Evolutionary conservation across 208 protist species (phyloP).

Genomic region (Blastocrithidia nonstop): DNA sequence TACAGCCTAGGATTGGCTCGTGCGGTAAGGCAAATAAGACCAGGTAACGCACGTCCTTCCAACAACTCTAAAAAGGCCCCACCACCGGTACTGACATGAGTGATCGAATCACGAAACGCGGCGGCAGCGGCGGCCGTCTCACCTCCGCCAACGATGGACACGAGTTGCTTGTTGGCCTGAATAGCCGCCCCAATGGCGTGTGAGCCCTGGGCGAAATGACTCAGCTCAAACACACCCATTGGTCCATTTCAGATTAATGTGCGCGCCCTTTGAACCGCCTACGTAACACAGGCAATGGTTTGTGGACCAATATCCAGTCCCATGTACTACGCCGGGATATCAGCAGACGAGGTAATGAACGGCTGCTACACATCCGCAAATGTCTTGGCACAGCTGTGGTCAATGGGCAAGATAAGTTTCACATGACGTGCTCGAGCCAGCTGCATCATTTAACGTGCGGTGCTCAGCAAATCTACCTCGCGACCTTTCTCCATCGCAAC

Average conservation of each 20-base stretch:
- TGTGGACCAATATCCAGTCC: slow-evolving; percentile 96
- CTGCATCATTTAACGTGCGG: slow-evolving; percentile 55
- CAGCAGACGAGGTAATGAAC: slow-evolving; percentile 43
- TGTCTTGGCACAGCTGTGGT: slow-evolving; percentile 92
- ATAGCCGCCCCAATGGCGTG: slow-evolving; percentile 62
- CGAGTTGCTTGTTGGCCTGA: slow-evolving; percentile 40
- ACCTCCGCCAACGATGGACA: slow-evolving; percentile 95
- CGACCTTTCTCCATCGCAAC: slow-evolving; percentile 65
- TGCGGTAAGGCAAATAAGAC: slow-evolving; percentile 83
- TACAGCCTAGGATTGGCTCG: slow-evolving; percentile 61
- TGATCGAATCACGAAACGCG: slow-evolving; percentile 77
- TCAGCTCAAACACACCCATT: slow-evolving; percentile 97
- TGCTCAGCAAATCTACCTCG: slow-evolving; percentile 61
- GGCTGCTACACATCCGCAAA: slow-evolving; percentile 81
- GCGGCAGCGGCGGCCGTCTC: slow-evolving; percentile 94
- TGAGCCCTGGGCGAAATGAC: slow-evolving; percentile 87
- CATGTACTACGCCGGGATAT: slow-evolving; percentile 83
- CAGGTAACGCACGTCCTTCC: slow-evolving; percentile 93
- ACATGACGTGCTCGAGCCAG: slow-evolving; percentile 88
- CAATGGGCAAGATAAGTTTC: slow-evolving; percentile 94
- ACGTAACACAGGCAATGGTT: slow-evolving; percentile 51
- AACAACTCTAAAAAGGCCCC: slow-evolving; percentile 99
- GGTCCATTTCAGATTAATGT: slow-evolving; percentile 97
- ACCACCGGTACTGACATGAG: slow-evolving; percentile 98
- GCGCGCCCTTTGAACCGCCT: slow-evolving; percentile 62